Base-by-base conservation (phyloP, 441 rosid genomes). In the Bocquillonia castaneifolia region DNA sequence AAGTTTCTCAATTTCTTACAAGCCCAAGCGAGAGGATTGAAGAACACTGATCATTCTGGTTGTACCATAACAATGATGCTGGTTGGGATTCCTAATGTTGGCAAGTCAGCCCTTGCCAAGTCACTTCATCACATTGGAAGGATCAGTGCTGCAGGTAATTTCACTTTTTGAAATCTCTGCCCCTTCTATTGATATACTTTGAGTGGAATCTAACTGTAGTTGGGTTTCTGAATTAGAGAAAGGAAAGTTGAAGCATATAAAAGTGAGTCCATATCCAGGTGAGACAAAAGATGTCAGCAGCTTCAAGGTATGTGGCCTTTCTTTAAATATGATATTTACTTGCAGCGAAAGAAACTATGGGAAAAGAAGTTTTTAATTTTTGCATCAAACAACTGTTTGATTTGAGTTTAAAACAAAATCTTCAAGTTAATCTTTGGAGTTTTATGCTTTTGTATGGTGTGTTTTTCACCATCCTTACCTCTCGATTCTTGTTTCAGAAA, bases 41-140 rank as follows among this genome's bases (percentile, higher is more conserved):
- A 82, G 69, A 86, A 65, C 65, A 26, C 64, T 39, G 92, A 79
- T 37, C 68, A 77, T 73, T 75, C 77, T 54, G 52, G 80, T 73
- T 73, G 62, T 63, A 83, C 96, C 39, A 66, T 78, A 66, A 83
- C 89, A 36, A 66, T 83, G 54, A 81, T 92, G 93, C 77, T 92
- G 31, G 82, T 83, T 6, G 98, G 96, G 74, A 80, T 90, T 75
- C 96, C 98, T 20, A 92, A 87, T 36, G 89, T 84, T 20, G 96
- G 98, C 64, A 90, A 90, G 59, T 90, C 96, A 1, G 98, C 96
- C 48, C 83, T 90, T 1, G 78, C 88, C 61, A 90, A 84, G 80
- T 80, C 86, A 18, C 56, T 88, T 82, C 94, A 89, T 82, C 90
- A 84, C 55, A 80, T 89, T 53, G 96, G 97, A 68, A 83, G 97